Percentiles rank a stretch among this genome's conserved stretches.
Evolutionary conservation across 2,329 filamentous ascomycete genomes (phyloP).

Genomic region (Cladosporium sp.): DNA sequence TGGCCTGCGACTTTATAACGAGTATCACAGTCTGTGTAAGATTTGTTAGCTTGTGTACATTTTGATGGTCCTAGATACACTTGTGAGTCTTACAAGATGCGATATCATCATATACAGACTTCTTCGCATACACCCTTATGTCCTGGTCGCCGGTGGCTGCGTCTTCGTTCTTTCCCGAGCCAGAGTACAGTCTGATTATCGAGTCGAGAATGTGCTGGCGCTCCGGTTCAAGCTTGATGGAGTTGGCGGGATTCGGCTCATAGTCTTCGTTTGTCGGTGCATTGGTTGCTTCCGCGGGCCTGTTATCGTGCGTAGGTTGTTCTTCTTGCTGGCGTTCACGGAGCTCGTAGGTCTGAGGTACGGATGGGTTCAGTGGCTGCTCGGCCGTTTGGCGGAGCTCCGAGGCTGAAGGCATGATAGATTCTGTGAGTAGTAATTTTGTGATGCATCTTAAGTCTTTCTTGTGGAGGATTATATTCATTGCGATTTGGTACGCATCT

Average conservation of each 20-base stretch:
- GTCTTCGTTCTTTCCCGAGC: slow-evolving; percentile 46
- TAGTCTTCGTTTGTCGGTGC: slow-evolving; percentile 42
- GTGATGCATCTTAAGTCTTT: background rate
- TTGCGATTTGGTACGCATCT: background rate
- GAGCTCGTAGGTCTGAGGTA: slow-evolving; percentile 20
- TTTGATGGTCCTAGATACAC: background rate
- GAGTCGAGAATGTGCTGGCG: slow-evolving; percentile 44
- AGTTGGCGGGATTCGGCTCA: slow-evolving; percentile 42
- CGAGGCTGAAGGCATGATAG: slow-evolving; percentile 17
- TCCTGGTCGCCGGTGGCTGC: slow-evolving; percentile 31
- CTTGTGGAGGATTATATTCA: background rate
- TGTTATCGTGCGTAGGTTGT: slow-evolving; percentile 12
- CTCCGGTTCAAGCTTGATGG: slow-evolving; percentile 37
- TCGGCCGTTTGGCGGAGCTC: slow-evolving; percentile 15
- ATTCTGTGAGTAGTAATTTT: background rate
- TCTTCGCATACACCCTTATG: slow-evolving; percentile 51
- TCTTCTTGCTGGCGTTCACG: slow-evolving; percentile 18
- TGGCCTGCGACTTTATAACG: slow-evolving; percentile 54
- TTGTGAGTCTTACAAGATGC: slow-evolving; percentile 29
- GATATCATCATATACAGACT: slow-evolving; percentile 51
- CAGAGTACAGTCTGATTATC: slow-evolving; percentile 49
- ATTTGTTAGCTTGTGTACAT: background rate
- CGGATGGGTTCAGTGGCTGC: slow-evolving; percentile 13
- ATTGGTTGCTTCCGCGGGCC: slow-evolving; percentile 23
- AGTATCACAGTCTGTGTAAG: slow-evolving; percentile 42